Evolutionary conservation across 192 early-diverging fungal species (phyloP).

Genomic region (Backusella liffmaniae): DNA sequence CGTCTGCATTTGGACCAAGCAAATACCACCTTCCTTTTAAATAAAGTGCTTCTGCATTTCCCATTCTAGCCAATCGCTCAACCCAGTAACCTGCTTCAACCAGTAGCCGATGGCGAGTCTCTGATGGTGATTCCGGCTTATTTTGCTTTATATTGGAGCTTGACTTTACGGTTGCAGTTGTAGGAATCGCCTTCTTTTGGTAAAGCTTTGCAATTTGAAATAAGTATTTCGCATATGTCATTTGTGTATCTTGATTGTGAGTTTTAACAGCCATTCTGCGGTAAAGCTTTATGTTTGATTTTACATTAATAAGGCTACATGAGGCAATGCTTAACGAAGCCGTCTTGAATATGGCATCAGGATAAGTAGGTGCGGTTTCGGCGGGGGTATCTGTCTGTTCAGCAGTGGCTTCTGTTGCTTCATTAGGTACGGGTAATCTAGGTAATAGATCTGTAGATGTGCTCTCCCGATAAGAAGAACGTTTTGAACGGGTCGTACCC

Average conservation of each 20-base stretch:
- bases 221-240: slow-evolving; percentile 77
- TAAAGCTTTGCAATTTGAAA: slow-evolving; percentile 61
- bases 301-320: slow-evolving; percentile 21
- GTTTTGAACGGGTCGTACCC: neutral
- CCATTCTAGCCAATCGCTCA: slow-evolving; percentile 64
- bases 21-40: slow-evolving; percentile 75
- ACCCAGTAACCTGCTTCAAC: slow-evolving; percentile 75
- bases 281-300: slow-evolving; percentile 57
- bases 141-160: neutral
- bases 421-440: neutral
- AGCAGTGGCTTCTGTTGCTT: neutral
- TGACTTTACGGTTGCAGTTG: neutral
- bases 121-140: slow-evolving; percentile 12
- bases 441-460: neutral
- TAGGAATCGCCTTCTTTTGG: slow-evolving; percentile 2
- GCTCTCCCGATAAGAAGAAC: neutral
- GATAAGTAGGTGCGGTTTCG: neutral
- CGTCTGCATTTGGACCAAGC: slow-evolving; percentile 39
- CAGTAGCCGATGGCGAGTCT: slow-evolving; percentile 38
- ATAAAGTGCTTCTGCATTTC: slow-evolving; percentile 71
- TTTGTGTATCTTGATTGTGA: slow-evolving; percentile 67
- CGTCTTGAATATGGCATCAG: neutral
- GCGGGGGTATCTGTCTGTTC: neutral
- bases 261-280: slow-evolving; percentile 77
- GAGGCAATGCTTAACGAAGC: slow-evolving; percentile 29